Percentiles rank a stretch among this genome's conserved stretches.
Conservation (phyloP, 768 basidiomycete genomes). For the Lactarius tabidus region DNA sequence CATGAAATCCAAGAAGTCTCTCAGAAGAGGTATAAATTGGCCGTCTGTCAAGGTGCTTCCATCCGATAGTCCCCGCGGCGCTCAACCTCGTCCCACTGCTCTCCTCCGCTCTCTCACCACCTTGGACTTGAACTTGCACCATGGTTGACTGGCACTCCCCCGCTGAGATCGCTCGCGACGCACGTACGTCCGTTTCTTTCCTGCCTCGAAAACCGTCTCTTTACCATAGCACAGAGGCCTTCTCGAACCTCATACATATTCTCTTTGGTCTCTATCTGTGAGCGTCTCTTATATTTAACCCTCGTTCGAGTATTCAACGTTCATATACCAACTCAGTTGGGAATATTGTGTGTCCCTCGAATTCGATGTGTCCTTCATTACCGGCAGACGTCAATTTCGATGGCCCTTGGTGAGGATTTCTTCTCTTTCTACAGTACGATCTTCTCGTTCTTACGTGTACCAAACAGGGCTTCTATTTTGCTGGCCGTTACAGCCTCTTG, state of each 20-base stretch:
- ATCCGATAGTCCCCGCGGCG: slow-evolving; percentile 8
- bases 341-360: slow-evolving; percentile 40
- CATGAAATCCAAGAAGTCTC: neutral
- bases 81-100: slow-evolving; percentile 2
- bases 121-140: too few species aligned
- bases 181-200: slow-evolving; percentile 30
- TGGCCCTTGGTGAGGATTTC: slow-evolving; percentile 41
- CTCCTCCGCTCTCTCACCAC: neutral
- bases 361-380: slow-evolving; percentile 42
- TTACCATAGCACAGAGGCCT: slow-evolving; percentile 32
- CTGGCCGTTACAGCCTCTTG: slow-evolving; percentile 42
- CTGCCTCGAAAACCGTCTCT: slow-evolving; percentile 1
- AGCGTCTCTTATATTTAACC: slow-evolving; percentile 21
- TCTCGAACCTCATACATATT: slow-evolving; percentile 41
- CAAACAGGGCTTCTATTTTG: slow-evolving; percentile 43
- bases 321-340: slow-evolving; percentile 34
- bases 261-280: slow-evolving; percentile 45
- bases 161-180: slow-evolving; percentile 36
- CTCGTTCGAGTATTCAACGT: neutral
- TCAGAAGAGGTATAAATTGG: slow-evolving; percentile 5
- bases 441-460: neutral
- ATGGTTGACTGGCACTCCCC: slow-evolving; percentile 42
- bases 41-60: neutral
- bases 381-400: slow-evolving; percentile 40
- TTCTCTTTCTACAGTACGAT: too few species aligned